A percentile compares a stretch with the other conserved stretches of the same genome.
Conservation (phyloP, 495 filamentous ascomycete species). For the Penicillium waksmanii region DNA sequence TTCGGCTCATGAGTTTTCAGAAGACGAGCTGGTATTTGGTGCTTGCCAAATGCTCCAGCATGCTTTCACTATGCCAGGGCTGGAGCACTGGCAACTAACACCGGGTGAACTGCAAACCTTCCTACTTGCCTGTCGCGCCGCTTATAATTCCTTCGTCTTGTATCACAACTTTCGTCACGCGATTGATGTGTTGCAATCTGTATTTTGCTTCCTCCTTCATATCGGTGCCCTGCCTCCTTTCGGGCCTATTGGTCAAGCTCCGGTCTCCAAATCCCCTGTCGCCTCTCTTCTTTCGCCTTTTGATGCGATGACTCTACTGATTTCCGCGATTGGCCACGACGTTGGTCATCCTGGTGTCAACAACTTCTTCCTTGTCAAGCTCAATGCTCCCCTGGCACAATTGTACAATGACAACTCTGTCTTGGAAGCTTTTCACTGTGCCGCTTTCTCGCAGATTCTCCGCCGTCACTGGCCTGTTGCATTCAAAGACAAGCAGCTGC, state of each 20-base stretch:
- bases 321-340: constrained; percentile 96
- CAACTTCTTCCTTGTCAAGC: constrained; percentile 90
- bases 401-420: constrained; percentile 98
- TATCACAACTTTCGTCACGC: constrained; percentile 99
- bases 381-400: constrained; percentile 95
- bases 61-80: constrained; percentile 78
- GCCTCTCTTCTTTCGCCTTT: constrained; percentile 76
- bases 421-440: constrained; percentile 96
- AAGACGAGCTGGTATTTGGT: constrained; percentile 83
- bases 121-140: constrained; percentile 77
- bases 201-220: constrained; percentile 87
- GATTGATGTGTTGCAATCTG: constrained; percentile 91
- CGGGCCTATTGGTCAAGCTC: constrained; percentile 27
- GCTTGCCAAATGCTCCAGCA: constrained; percentile 87
- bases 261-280: constrained; percentile 60
- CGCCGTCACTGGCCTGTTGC: constrained; percentile 88
- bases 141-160: constrained; percentile 95
- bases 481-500: constrained; percentile 73
- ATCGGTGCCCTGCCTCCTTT: constrained; percentile 79
- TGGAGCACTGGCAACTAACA: constrained; percentile 77
- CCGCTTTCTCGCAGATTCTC: constrained; percentile 94
- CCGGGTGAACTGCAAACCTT: constrained; percentile 81
- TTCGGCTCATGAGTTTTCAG: constrained; percentile 82
- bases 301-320: constrained; percentile 84
- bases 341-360: constrained; percentile 98